Percentiles rank a stretch among this genome's conserved stretches.
Conservation (phyloP, 2,329 filamentous ascomycete genomes). For the Periconia sp. region DNA sequence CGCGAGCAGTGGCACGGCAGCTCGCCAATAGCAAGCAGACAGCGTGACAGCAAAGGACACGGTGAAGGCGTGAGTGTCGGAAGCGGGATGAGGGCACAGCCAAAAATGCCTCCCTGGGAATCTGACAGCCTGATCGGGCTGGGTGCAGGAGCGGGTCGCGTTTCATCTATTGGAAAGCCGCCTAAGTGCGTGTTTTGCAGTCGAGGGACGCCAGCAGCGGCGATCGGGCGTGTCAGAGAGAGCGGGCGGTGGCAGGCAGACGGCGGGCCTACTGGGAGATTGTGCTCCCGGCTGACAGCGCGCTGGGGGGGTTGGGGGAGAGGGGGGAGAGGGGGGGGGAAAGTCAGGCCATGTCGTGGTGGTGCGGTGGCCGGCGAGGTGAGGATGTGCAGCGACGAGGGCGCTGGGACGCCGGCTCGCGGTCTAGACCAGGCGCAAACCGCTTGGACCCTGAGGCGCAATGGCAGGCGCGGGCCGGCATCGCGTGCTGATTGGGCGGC, state of each 20-base stretch:
- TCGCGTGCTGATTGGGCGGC: slow-evolving; percentile 7
- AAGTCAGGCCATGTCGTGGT: slow-evolving; percentile 13
- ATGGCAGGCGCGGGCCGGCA: neutral
- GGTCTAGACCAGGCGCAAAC: slow-evolving; percentile 7
- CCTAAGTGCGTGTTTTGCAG: slow-evolving; percentile 1
- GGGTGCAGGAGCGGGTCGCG: slow-evolving; percentile 14
- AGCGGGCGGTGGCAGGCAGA: no score
- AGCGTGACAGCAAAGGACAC: no score
- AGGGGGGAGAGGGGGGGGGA: neutral
- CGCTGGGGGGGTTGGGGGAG: neutral
- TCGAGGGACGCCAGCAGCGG: neutral
- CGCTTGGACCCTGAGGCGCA: slow-evolving; percentile 10
- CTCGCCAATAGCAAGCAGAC: no score
- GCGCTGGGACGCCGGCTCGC: neutral
- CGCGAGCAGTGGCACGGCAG: no score
- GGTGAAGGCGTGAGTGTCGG: no score
- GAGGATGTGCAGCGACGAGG: neutral
- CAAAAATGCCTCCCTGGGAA: no score
- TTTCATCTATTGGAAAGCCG: slow-evolving; percentile 10
- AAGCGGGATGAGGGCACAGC: no score
- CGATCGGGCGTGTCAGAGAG: slow-evolving; percentile 7
- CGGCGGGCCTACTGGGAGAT: no score
- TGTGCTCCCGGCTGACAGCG: no score
- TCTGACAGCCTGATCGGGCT: slow-evolving; percentile 11
- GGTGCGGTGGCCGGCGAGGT: neutral